Base-by-base conservation (phyloP, 192 early-diverging fungal species). In the Coemansia aciculifera region DNA sequence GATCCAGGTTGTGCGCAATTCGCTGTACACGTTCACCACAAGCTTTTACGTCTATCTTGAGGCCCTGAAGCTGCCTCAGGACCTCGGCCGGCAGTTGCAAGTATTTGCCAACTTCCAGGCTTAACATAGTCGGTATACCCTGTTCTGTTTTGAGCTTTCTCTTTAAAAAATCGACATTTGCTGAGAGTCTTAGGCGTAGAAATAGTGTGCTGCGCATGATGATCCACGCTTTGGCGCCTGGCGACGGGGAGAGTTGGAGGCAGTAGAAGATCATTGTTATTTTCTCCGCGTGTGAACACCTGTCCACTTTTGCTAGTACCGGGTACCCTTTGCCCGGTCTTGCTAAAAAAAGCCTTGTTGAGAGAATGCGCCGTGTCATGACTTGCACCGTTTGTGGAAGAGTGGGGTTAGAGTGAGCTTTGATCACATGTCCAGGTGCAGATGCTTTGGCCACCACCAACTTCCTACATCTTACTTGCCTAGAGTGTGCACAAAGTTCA, bases 31-130 rank as follows among this genome's bases (percentile, higher is more conserved):
- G 23, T 75, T 83, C 19, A 75, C 73, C 9, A 74, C 71, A 8
- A 64, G 46, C 7, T 83, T 83, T 44, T 83, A 83, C 67, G 68
- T 67, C 24, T 69, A 83, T 56, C 64, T 83, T 29, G 76, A 75
- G 52, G 65, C 69, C 6, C 76, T 83, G 60, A 78, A 75, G 59
- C 73, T 83, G 57, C 66, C 75, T n/a, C 42, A 67, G 17, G 66
- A 67, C 4, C 63, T 73, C 40, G 73, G 52, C 5, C 76, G 59
- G 23, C 66, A 74, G 63, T 66, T 83, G 29, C 75, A 83, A 24
- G 39, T 56, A 13, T 83, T 78, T 78, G 81, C 76, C n/a, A 66
- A 83, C 61, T 83, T 83, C 52, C 73, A 66, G 46, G 81, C 75
- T 0, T 83, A 49, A 51, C 2, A 2, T 37, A 36, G 8, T 48